These are phyloP conservation scores for Phytophthora sp. DNA, from an alignment of 352 stramenopile species.

Conservation along the genomic window DNA sequence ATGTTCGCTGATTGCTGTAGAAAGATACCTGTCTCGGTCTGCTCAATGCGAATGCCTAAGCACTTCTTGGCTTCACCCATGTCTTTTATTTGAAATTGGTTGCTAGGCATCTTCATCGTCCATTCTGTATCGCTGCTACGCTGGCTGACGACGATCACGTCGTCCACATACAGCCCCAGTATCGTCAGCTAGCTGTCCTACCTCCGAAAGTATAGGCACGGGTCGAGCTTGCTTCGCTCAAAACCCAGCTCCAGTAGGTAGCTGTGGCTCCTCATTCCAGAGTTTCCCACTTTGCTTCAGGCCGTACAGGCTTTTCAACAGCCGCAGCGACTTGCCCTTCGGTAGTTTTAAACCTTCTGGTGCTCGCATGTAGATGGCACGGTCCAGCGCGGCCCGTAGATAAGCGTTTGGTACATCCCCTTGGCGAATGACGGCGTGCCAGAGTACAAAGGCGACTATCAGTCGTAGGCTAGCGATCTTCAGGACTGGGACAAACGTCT, in stretches of 20 bases:
- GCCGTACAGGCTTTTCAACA: neutral
- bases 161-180: neutral
- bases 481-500: neutral
- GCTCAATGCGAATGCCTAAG: neutral
- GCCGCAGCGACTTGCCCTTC: neutral
- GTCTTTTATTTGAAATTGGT: conserved; percentile 2
- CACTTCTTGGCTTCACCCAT: neutral
- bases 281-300: neutral
- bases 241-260: neutral
- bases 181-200: neutral
- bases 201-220: neutral
- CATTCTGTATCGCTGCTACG: neutral
- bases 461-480: neutral
- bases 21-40: neutral
- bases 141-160: neutral
- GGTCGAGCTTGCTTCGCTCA: neutral
- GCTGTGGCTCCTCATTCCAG: neutral
- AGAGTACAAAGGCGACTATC: neutral
- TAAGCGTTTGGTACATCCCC: conserved; percentile 2
- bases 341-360: neutral
- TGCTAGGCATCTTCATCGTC: neutral
- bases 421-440: neutral
- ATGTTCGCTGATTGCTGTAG: too few relatives aligned
- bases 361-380: neutral
- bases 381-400: neutral